Percentiles rank a stretch among this genome's conserved stretches.
phyloP scores from a whole-genome alignment of 305 asterid genomes.

The Fraxinus baroniana region DNA sequence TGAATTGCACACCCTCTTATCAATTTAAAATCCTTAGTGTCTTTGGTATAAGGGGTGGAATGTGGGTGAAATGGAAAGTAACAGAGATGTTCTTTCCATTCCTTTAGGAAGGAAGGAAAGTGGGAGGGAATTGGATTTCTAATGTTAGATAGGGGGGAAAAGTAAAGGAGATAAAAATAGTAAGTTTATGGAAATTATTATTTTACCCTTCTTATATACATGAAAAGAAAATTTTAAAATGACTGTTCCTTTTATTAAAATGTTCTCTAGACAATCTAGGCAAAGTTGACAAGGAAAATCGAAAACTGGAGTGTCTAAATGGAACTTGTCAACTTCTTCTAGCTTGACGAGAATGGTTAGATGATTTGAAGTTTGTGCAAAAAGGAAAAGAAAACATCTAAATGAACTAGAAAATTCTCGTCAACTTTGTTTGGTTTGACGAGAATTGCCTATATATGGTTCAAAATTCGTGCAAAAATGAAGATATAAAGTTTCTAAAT shows the following conservation, averaged over 20 bases:
- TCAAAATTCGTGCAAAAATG: background rate
- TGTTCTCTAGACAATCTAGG: background rate
- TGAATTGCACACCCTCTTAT: background rate
- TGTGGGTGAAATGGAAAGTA: background rate
- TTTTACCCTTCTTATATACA: background rate
- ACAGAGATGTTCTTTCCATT: background rate
- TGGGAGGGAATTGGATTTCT: background rate
- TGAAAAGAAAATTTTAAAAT: background rate
- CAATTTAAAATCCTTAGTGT: background rate
- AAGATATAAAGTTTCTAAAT: background rate
- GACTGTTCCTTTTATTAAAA: background rate
- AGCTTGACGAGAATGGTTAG: background rate
- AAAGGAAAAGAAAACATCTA: background rate
- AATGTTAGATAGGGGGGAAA: background rate
- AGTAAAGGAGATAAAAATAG: background rate
- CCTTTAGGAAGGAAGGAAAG: background rate
- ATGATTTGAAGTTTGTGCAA: background rate
- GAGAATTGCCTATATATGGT: background rate
- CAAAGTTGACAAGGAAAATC: background rate
- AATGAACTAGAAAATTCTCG: background rate
- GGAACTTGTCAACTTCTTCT: background rate
- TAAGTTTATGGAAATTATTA: background rate
- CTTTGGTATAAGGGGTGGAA: background rate
- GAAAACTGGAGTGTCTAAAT: background rate
- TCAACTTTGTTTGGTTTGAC: background rate